Conservation (phyloP, 306 rosid species). For the Quercus wislizeni region DNA sequence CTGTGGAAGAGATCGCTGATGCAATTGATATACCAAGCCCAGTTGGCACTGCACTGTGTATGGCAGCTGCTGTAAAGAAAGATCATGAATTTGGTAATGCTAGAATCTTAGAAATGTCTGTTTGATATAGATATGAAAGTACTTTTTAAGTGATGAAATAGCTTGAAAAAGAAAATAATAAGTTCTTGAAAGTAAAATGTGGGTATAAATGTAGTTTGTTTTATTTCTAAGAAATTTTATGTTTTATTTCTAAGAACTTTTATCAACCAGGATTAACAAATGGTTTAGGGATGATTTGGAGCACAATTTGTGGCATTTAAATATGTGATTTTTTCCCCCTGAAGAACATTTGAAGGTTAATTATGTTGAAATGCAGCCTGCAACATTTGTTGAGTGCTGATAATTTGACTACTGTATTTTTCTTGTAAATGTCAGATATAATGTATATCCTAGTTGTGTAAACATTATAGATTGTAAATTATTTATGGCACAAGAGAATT, state of each 20-base stretch:
- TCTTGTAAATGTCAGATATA: background rate
- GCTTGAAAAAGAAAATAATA: background rate
- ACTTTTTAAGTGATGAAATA: background rate
- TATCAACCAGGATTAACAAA: background rate
- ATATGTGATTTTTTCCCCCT: background rate
- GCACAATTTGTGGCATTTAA: background rate
- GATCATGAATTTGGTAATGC: slow-evolving; percentile 87
- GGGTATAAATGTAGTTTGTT: background rate
- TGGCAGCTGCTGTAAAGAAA: slow-evolving; percentile 97
- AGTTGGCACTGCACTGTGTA: slow-evolving; percentile 90
- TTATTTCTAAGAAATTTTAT: background rate
- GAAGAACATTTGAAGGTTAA: background rate
- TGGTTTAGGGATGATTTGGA: background rate
- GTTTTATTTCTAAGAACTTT: background rate
- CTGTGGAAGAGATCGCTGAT: slow-evolving; percentile 73
- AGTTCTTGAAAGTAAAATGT: background rate
- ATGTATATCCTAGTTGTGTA: background rate
- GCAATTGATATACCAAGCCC: slow-evolving; percentile 81
- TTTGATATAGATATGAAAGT: background rate
- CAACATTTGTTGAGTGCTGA: background rate
- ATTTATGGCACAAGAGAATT: too few species aligned
- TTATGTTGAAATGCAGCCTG: background rate
- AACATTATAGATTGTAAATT: background rate
- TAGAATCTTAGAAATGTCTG: slow-evolving; percentile 2
- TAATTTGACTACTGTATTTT: background rate